Base-by-base conservation (phyloP, 164 flowering plant species). In the Dillenia turbinata region DNA sequence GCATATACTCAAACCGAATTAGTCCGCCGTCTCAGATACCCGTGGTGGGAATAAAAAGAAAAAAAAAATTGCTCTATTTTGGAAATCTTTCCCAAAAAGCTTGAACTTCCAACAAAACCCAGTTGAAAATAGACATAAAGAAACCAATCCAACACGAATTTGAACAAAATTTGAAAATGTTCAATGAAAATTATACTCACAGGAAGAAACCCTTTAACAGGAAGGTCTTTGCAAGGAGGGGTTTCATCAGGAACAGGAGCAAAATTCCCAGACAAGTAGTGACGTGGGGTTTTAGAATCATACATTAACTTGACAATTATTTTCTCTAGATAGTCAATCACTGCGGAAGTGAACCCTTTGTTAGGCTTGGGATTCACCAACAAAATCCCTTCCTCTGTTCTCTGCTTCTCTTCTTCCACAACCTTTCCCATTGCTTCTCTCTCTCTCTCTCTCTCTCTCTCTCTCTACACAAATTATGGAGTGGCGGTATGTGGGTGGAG, bases 171-270 rank as follows among this genome's bases (percentile, higher is more conserved):
- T 33, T 43, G 45, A 45, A 60, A 12, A 47, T 7, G 10, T 9
- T 11, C 11, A 50, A 22, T 3, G 12, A 52, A 11, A 48, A 47
- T 15, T 0, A 0, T 7, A 62, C 81, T 68, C 49, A 86, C 95
- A 49, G 97, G 98, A 12, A 93, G 87, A 40, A 66, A 58, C 33
- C 98, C 98, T 50, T 52, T 71, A 63, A 93, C 81, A 9, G 73
- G 69, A 44, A 93, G 88, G 67, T 90, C 73, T 9, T 67, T 55
- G 63, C 65, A 67, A 12, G 98, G 98, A 44, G 97, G 92, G 44
- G 96, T 88, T 67, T 93, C 98, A 0, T 81, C 77, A 6, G 47
- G 43, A 44, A 78, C 83, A 0, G 98, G 98, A 63, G 92, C 94
- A 62, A 83, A 90, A 68, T 88, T 89, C 1, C 98, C 94, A 22